phyloP scores from a whole-genome alignment of 176 grass and related monocot genomes.

The Ensete glaucum region DNA sequence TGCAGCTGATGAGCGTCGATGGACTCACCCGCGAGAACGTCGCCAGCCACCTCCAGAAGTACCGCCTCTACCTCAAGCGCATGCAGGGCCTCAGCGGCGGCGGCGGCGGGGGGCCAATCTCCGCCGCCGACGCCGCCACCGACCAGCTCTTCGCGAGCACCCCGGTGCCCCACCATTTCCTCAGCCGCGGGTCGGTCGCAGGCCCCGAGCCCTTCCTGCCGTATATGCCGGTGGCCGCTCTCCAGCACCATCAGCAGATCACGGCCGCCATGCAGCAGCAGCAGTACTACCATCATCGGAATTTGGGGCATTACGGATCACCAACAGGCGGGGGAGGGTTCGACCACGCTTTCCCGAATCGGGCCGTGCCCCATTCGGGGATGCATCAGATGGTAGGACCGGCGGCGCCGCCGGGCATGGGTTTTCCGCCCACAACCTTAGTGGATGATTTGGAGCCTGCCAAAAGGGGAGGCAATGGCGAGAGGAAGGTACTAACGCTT shows the following conservation, averaged over 20 bases:
- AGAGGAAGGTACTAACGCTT: slow-evolving; percentile 12
- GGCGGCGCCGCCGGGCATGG: not conserved
- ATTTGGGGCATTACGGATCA: slow-evolving; percentile 14
- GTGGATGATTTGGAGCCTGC: slow-evolving; percentile 5
- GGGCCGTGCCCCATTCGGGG: not conserved
- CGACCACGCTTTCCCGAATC: slow-evolving; percentile 1
- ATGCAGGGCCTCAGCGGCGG: slow-evolving; percentile 3
- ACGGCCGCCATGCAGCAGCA: slow-evolving; percentile 7
- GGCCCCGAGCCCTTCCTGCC: slow-evolving; percentile 6
- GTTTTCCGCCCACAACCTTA: not conserved
- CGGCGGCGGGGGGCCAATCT: slow-evolving; percentile 3
- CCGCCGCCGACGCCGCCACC: slow-evolving; percentile 16
- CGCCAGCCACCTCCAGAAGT: slow-evolving; percentile 18
- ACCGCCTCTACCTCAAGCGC: slow-evolving; percentile 13
- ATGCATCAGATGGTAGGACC: slow-evolving; percentile 11
- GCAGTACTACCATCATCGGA: slow-evolving; percentile 14
- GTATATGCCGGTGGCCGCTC: not conserved
- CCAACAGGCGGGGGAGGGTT: slow-evolving; percentile 1
- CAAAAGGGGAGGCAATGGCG: not conserved
- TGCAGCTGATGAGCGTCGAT: slow-evolving; percentile 18
- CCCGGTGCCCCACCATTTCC: slow-evolving; percentile 14
- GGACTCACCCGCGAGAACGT: slow-evolving; percentile 16
- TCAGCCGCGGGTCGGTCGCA: not conserved
- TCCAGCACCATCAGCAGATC: slow-evolving; percentile 14
- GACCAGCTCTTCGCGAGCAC: slow-evolving; percentile 12